Conservation (phyloP, 352 stramenopile species). For the Aphanomyces astaci region DNA sequence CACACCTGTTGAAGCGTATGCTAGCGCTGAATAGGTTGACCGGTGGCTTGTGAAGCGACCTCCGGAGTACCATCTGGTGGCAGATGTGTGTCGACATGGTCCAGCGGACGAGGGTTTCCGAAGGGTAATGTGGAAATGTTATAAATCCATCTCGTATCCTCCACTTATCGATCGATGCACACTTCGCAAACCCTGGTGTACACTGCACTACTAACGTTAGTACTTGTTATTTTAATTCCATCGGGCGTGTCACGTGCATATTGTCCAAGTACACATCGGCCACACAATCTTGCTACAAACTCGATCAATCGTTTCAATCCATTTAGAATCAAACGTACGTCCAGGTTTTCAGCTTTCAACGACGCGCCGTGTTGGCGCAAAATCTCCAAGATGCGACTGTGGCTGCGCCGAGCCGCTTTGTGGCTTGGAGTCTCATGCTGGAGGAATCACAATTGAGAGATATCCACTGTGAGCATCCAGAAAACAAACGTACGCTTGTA, state of each 20-base stretch:
- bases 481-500: neutral
- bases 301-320: neutral
- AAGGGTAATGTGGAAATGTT: too few species aligned
- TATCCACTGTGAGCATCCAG: slow-evolving; percentile 34
- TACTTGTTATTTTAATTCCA: slow-evolving; percentile 8
- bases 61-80: too few species aligned
- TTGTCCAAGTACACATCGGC: slow-evolving; percentile 15
- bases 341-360: slow-evolving; percentile 48
- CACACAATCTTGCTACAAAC: slow-evolving; percentile 8
- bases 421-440: slow-evolving; percentile 48
- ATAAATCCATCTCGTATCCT: too few species aligned
- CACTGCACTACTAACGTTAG: too few species aligned
- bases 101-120: too few species aligned
- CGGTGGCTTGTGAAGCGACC: too few species aligned
- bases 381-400: slow-evolving; percentile 38
- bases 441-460: too few species aligned
- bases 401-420: slow-evolving; percentile 46
- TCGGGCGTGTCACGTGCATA: slow-evolving; percentile 12
- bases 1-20: too few species aligned
- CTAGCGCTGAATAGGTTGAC: too few species aligned
- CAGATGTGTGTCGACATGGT: too few species aligned
- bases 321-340: slow-evolving; percentile 28
- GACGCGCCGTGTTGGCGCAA: slow-evolving; percentile 31
- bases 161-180: too few species aligned
- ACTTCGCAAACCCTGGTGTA: too few species aligned